A percentile compares a stretch with the other conserved stretches of the same genome.
phyloP scores from a whole-genome alignment of 2,329 filamentous ascomycete species.

The Diaporthe ilicicola region DNA sequence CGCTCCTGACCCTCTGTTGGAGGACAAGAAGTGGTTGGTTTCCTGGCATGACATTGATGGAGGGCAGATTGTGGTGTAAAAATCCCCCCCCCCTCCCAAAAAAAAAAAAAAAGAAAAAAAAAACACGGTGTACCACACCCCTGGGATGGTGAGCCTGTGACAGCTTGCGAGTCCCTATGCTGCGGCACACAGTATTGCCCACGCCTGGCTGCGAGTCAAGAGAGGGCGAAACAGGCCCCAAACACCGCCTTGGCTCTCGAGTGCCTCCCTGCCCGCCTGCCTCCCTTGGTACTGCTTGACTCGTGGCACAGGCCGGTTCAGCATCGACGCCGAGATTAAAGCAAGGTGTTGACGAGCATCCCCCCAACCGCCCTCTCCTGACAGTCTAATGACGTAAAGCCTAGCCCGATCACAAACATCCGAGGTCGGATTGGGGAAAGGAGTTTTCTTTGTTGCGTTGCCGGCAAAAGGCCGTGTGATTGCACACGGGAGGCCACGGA shows the following conservation, averaged over 20 bases:
- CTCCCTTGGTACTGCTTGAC: constrained; percentile 27
- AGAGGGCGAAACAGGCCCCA: constrained; percentile 30
- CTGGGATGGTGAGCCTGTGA: constrained; percentile 2
- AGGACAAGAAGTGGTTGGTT: background rate
- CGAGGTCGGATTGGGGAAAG: constrained; percentile 22
- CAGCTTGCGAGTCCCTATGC: background rate
- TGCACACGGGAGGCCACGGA: background rate
- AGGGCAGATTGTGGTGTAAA: background rate
- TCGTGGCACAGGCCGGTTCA: constrained; percentile 24
- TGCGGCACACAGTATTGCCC: background rate
- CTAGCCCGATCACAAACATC: constrained; percentile 6
- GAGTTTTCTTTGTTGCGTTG: constrained; percentile 17
- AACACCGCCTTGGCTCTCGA: constrained; percentile 26
- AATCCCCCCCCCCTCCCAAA: too few species aligned
- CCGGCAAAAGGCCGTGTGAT: background rate
- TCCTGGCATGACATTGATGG: background rate
- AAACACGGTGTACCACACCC: constrained; percentile 5
- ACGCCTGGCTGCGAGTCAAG: constrained; percentile 27
- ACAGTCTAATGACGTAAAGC: constrained; percentile 26
- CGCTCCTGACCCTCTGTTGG: background rate
- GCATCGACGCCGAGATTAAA: constrained; percentile 31
- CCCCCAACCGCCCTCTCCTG: constrained; percentile 4
- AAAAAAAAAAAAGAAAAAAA: background rate
- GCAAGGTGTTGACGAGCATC: constrained; percentile 21
- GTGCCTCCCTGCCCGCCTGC: constrained; percentile 14